Evolutionary conservation across 768 basidiomycete genomes (phyloP).

Genomic region (Sarcomyxa edulis): DNA sequence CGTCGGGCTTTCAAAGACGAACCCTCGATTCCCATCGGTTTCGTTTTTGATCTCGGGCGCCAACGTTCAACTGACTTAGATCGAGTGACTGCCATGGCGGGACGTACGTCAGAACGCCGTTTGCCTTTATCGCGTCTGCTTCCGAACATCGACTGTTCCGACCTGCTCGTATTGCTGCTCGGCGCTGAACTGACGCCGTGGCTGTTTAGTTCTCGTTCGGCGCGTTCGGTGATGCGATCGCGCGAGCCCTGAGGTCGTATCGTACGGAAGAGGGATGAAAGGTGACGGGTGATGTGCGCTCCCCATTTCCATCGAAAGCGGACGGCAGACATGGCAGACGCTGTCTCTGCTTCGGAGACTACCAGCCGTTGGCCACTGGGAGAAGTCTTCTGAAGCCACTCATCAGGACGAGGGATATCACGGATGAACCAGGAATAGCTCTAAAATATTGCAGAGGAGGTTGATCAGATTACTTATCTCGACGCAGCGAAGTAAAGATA

Average conservation of each 20-base stretch:
- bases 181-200: too few species aligned
- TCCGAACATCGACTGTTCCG: neutral
- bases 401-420: constrained; percentile 58
- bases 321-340: constrained; percentile 63
- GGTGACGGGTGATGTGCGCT: constrained; percentile 31
- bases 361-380: constrained; percentile 26
- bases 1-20: constrained; percentile 11
- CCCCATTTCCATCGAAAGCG: constrained; percentile 61
- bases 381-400: constrained; percentile 57
- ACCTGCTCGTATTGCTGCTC: neutral
- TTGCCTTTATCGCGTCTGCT: constrained; percentile 20
- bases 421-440: constrained; percentile 59
- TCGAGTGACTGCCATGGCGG: constrained; percentile 6
- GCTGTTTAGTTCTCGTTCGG: too few species aligned
- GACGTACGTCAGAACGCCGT: constrained; percentile 12
- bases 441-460: constrained; percentile 25
- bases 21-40: too few species aligned
- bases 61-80: constrained; percentile 28
- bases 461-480: neutral
- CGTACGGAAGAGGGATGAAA: constrained; percentile 47
- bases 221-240: neutral
- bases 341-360: constrained; percentile 75
- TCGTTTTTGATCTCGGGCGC: too few species aligned
- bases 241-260: constrained; percentile 21
- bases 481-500: constrained; percentile 4